Base-by-base conservation (phyloP, 306 rosid genomes). In the Canavalia gladiata region DNA sequence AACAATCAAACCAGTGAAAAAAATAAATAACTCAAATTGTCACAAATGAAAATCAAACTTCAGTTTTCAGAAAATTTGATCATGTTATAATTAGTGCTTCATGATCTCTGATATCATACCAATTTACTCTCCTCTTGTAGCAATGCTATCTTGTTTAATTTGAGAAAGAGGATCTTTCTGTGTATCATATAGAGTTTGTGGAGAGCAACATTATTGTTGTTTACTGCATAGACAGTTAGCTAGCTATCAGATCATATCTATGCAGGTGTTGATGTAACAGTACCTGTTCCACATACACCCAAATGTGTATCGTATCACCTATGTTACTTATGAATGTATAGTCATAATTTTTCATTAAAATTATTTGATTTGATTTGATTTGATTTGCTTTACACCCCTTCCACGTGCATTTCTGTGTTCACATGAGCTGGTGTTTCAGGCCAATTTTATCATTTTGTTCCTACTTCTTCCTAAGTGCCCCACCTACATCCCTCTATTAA, bases 401-500 rank as follows among this genome's bases (percentile, higher is more conserved):
- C 62, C 86, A 84, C 90, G 89, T 88, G 92, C 75, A 84, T 29
- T 62, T 74, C 82, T 69, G 83, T 84, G 89, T 73, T 87, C 75
- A 80, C 78, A 84, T 81, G 86, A 87, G 91, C 85, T 92, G 90
- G 84, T 75, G 75, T 81, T 68, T 6, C 46, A 34, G 47, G 45
- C 45, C 81, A 82, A 18, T 81, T 76, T 63, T 49, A 64, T 79
- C 66, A 68, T 42, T 82, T 75, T 63, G 74, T 62, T 76, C 60
- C 75, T 37, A 55, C 74, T 25, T 68, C 45, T 64, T 64, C 80
- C 46, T 51, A 18, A 76, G 74, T 78, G 59, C 52, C 83, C 85
- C 77, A 77, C 90, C 82, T 86, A 88, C 90, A 77, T 72, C 90
- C 82, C 82, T 85, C 85, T 69, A 89, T 94, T 89, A 87, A 91